A percentile compares a stretch with the other conserved stretches of the same genome.
Evolutionary conservation across 2,329 filamentous ascomycete genomes (phyloP).

Genomic region (Alternaria alternata): DNA sequence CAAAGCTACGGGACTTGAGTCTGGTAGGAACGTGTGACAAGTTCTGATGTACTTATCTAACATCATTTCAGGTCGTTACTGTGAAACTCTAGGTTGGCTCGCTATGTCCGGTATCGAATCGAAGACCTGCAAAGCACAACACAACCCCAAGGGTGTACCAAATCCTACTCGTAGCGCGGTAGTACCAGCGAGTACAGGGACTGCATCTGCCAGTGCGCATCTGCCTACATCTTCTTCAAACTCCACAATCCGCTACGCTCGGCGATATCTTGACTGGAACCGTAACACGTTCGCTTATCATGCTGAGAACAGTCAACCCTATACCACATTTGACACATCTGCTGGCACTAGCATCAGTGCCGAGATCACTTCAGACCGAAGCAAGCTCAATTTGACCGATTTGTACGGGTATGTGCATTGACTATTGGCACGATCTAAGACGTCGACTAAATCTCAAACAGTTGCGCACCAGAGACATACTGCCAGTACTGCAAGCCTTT

Average conservation of each 20-base stretch:
- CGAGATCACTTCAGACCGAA: conserved; percentile 61
- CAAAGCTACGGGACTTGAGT: conserved; percentile 67
- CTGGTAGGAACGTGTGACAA: conserved; percentile 48
- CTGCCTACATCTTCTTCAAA: conserved; percentile 45
- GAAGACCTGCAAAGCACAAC: conserved; percentile 54
- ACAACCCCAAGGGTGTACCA: conserved; percentile 53
- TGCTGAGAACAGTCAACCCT: conserved; percentile 59
- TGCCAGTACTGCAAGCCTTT: conserved; percentile 66
- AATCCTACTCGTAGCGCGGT: conserved; percentile 52
- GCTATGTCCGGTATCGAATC: conserved; percentile 68
- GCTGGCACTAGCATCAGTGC: conserved; percentile 58
- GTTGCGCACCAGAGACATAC: conserved; percentile 66
- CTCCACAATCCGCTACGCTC: conserved; percentile 58
- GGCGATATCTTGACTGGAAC: conserved; percentile 75
- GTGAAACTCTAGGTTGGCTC: conserved; percentile 73
- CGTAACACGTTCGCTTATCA: conserved; percentile 71
- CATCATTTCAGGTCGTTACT: conserved; percentile 61
- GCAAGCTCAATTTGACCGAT: conserved; percentile 63
- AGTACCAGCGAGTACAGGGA: conserved; percentile 39
- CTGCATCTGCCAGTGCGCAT: conserved; percentile 34
- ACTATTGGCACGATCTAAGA: not conserved
- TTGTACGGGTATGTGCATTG: conserved; percentile 57
- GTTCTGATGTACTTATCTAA: not conserved
- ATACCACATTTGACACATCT: conserved; percentile 58
- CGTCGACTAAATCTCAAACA: not conserved